Evolutionary conservation across 139 green algal species (phyloP), one percentile per base, ranked within the genome.

Genomic region (Micractinium sp.): DNA sequence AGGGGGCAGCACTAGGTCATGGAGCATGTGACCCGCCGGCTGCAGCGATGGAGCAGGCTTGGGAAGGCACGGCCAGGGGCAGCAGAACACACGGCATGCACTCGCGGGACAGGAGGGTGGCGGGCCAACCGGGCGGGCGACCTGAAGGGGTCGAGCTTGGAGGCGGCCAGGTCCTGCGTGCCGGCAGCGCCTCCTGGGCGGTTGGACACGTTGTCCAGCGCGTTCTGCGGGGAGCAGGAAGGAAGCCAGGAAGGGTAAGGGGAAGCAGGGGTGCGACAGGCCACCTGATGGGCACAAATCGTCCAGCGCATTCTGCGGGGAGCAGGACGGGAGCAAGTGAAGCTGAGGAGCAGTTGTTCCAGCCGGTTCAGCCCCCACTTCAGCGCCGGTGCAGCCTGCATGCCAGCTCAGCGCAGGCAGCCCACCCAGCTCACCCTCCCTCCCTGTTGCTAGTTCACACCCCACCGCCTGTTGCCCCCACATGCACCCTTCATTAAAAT

Each of bases 321-420:
- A 25, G 35, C 5, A 25, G 36, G 63, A 2, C 39, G 13, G 36
- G 3, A 9, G 47, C 20, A n/a, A n/a, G n/a, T 27, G 69, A 23
- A 22, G 75, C 22, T n/a, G n/a, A 53, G 75, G 15, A 13, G 23
- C 16, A 29, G 33, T n/a, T n/a, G n/a, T n/a, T n/a, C n/a, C n/a
- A n/a, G n/a, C n/a, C n/a, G n/a, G n/a, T n/a, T n/a, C n/a, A n/a
- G n/a, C n/a, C n/a, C n/a, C n/a, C n/a, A n/a, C n/a, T n/a, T n/a
- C n/a, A n/a, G n/a, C n/a, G n/a, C n/a, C n/a, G n/a, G n/a, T n/a
- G n/a, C n/a, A n/a, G n/a, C n/a, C n/a, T n/a, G n/a, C n/a, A n/a
- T n/a, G n/a, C n/a, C n/a, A n/a, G n/a, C n/a, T n/a, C n/a, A n/a
- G 81, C 94, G 94, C 66, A 95, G 75, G 56, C 81, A 66, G 14